Conservation (phyloP, 345 rosid genomes). For the Syzygium aromaticum region DNA sequence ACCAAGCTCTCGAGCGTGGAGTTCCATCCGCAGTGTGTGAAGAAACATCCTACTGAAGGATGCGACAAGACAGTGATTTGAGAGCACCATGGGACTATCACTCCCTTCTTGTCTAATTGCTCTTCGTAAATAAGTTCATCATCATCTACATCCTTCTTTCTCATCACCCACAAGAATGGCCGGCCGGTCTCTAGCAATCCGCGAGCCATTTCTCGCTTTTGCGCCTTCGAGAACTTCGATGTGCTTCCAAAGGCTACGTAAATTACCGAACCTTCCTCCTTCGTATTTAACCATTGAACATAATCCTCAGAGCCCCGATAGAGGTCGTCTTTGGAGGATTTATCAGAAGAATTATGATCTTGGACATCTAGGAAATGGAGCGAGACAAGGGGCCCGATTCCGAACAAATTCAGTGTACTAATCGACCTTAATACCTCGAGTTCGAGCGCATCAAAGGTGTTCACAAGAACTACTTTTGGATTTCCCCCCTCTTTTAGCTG, state of each 20-base stretch:
- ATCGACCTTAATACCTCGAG: not conserved
- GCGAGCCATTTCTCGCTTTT: slow-evolving; percentile 1
- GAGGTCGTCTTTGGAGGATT: not conserved
- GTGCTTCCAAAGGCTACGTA: slow-evolving; percentile 1
- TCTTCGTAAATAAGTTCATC: not conserved
- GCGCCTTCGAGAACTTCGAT: not conserved
- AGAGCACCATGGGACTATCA: slow-evolving; percentile 28
- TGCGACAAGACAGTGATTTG: slow-evolving; percentile 28
- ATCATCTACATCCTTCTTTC: not conserved
- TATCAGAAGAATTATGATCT: not conserved
- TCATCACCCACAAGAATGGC: slow-evolving; percentile 18
- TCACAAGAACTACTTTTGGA: not conserved
- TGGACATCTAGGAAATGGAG: not conserved
- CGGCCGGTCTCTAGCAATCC: not conserved
- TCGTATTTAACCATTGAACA: slow-evolving; percentile 1
- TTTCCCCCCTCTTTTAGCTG: not conserved
- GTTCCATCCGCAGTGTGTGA: slow-evolving; percentile 36
- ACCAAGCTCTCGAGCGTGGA: slow-evolving; percentile 26
- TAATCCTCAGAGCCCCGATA: not conserved
- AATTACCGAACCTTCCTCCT: not conserved
- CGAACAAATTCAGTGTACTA: not conserved
- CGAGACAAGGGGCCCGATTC: slow-evolving; percentile 4
- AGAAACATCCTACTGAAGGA: slow-evolving; percentile 21
- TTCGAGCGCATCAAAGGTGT: slow-evolving; percentile 6
- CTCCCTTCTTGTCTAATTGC: slow-evolving; percentile 1